phyloP scores from a whole-genome alignment of 345 rosid species.

The Iberis pinnata region DNA sequence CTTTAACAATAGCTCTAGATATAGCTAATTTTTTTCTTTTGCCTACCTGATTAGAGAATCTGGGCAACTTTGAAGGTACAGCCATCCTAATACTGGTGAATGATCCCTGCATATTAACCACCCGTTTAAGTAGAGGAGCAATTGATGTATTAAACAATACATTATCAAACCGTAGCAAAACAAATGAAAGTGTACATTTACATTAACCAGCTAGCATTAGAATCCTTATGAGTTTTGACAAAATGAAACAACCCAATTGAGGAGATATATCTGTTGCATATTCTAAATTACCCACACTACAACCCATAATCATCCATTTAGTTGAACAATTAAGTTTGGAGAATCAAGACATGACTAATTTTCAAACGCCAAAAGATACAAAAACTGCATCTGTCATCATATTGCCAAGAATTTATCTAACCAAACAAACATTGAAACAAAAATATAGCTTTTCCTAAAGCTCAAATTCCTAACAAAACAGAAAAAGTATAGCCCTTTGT shows the following conservation, averaged over 20 bases:
- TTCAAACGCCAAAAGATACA: slow-evolving; percentile 10
- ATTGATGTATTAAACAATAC: neutral
- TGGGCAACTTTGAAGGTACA: slow-evolving; percentile 81
- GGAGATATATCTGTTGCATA: neutral
- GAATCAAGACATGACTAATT: neutral
- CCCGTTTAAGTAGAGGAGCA: neutral
- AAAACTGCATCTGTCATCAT: neutral
- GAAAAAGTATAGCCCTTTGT: too few species aligned
- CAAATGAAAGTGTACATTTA: neutral
- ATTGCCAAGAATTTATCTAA: neutral
- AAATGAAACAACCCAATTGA: neutral
- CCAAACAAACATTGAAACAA: neutral
- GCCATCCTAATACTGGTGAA: slow-evolving; percentile 84
- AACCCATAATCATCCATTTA: slow-evolving; percentile 1
- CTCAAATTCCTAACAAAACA: too few species aligned
- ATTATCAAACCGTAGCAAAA: neutral
- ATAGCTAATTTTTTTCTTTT: too few species aligned
- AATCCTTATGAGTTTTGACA: neutral
- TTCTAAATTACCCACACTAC: neutral
- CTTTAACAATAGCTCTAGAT: too few species aligned
- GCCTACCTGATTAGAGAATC: slow-evolving; percentile 82
- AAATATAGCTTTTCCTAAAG: slow-evolving; percentile 5
- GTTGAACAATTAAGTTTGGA: neutral
- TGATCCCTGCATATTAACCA: slow-evolving; percentile 53
- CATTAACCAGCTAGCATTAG: neutral